Conservation (phyloP, 1,284 basidiomycete genomes). For the Takashimella koratensis region DNA sequence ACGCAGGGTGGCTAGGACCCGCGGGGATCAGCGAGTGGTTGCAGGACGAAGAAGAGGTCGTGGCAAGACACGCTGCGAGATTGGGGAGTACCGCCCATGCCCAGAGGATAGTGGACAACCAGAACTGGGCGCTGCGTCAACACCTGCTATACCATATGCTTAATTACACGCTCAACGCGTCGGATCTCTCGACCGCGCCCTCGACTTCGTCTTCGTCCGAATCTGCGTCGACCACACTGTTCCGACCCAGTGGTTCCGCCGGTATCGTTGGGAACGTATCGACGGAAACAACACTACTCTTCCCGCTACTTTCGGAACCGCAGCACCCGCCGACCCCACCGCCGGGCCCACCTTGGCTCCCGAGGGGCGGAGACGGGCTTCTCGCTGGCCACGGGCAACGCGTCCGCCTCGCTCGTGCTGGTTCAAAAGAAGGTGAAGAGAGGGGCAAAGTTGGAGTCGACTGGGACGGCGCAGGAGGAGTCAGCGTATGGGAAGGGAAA, state of each 20-base stretch:
- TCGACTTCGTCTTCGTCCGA: slow-evolving; percentile 17
- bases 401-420: slow-evolving; percentile 58
- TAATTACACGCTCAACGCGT: slow-evolving; percentile 66
- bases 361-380: slow-evolving; percentile 64
- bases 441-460: slow-evolving; percentile 64
- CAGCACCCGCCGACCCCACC: slow-evolving; percentile 62
- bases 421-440: slow-evolving; percentile 50
- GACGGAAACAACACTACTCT: slow-evolving; percentile 63
- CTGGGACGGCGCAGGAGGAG: slow-evolving; percentile 65
- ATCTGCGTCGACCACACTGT: slow-evolving; percentile 3
- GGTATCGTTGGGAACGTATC: slow-evolving; percentile 24
- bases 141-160: slow-evolving; percentile 92
- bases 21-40: slow-evolving; percentile 36
- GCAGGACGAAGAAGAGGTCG: slow-evolving; percentile 32
- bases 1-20: slow-evolving; percentile 30
- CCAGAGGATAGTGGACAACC: slow-evolving; percentile 60
- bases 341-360: slow-evolving; percentile 77
- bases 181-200: slow-evolving; percentile 22
- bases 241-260: background rate
- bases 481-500: slow-evolving; percentile 37
- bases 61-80: slow-evolving; percentile 1
- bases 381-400: slow-evolving; percentile 80
- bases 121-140: slow-evolving; percentile 67
- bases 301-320: slow-evolving; percentile 55
- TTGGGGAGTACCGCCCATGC: slow-evolving; percentile 24